Evolutionary conservation across 805 yeast species (phyloP).

Genomic region (Nakazawaea pomicola): DNA sequence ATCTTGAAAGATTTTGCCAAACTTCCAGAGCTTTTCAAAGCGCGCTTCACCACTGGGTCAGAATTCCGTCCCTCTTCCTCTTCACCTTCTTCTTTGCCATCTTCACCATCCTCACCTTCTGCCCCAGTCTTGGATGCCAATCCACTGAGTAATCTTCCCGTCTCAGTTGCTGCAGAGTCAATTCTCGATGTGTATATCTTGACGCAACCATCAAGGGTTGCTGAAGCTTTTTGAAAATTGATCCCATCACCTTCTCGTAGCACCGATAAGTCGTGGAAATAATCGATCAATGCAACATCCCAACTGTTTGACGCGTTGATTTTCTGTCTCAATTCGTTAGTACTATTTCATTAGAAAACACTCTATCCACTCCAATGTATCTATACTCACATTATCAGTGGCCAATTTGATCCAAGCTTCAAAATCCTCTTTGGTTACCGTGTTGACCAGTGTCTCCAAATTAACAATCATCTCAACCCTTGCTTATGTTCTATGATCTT

Average conservation of each 20-base stretch:
- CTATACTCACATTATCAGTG: conserved; percentile 55
- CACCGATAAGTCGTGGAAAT: conserved; percentile 78
- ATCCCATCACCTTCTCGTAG: conserved; percentile 72
- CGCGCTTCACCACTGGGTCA: conserved; percentile 15
- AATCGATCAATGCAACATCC: conserved; percentile 83
- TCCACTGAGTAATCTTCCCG: conserved; percentile 65
- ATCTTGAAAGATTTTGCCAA: conserved; percentile 34
- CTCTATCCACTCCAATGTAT: too few species aligned
- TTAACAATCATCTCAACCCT: conserved; percentile 1
- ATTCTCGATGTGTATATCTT: conserved; percentile 88
- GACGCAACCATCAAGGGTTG: conserved; percentile 91
- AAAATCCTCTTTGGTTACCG: conserved; percentile 41
- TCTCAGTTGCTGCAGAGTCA: conserved; percentile 87
- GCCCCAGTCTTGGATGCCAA: conserved; percentile 28
- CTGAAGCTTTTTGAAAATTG: conserved; percentile 86
- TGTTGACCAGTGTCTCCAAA: conserved; percentile 1
- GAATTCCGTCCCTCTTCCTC: conserved; percentile 19
- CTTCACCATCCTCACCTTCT: conserved; percentile 21
- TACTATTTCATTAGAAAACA: not conserved
- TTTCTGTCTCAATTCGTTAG: conserved; percentile 30
- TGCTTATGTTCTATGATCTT: too few species aligned
- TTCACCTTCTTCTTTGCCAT: conserved; percentile 17
- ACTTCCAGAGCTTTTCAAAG: conserved; percentile 23
- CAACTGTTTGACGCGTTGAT: conserved; percentile 77
- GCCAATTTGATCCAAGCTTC: conserved; percentile 83